Base-by-base conservation (phyloP, 257 asterid genomes). In the Paraleonurus japonicus region DNA sequence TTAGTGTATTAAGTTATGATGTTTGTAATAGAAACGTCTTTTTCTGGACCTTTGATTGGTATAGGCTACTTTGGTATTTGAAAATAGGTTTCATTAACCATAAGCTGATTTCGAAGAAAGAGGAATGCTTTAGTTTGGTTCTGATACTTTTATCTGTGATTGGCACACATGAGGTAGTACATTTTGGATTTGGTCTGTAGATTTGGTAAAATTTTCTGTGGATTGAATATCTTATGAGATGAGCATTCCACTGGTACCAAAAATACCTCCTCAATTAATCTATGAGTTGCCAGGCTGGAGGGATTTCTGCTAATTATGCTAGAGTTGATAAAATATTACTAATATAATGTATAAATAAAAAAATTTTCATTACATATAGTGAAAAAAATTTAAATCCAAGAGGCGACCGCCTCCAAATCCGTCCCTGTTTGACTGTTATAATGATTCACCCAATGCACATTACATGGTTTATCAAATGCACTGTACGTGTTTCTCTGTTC, bases 391-490 rank as follows among this genome's bases (percentile, higher is more conserved):
- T n/a, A n/a, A n/a, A n/a, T n/a, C n/a, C n/a, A n/a, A n/a, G n/a
- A n/a, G n/a, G n/a, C n/a, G n/a, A n/a, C n/a, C n/a, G n/a, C n/a
- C n/a, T n/a, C n/a, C n/a, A n/a, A n/a, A n/a, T n/a, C n/a, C n/a
- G n/a, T n/a, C n/a, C n/a, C n/a, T n/a, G n/a, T n/a, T n/a, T n/a
- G 32, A 23, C 27, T 37, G 8, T 61, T 6, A 1, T 30, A 23
- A 7, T 47, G 54, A 15, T 67, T 50, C 55, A 51, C 23, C 24
- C 5, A 15, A 70, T n/a, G 30, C 50, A 13, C 61, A 59, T 53
- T 27, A 59, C 75, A 24, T 59, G 75, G 33, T 70, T 27, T 39
- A 24, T 58, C 8, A 7, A 58, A 24, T 78, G 71, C 55, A 27
- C 48, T 53, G 9, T 9, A 2, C 24, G 3, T 45, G 39, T 22